Base-by-base conservation (phyloP, 202 grass and related monocot species). In the Carex arenaria region DNA sequence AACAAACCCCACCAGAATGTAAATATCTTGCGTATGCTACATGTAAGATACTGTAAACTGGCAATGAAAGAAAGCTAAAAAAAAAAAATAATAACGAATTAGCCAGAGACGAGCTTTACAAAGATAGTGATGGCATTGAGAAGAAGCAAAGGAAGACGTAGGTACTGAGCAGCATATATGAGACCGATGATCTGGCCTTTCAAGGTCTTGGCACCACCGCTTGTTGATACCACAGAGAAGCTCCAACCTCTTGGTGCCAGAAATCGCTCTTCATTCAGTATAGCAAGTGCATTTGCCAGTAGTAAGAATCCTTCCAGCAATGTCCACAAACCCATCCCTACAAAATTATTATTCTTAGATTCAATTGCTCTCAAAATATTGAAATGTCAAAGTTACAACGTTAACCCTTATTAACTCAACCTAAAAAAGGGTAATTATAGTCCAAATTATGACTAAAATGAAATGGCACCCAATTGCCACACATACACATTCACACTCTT, bases 251-350 rank as follows among this genome's bases (percentile, higher is more conserved):
- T 90, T 4, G 93, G 88, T 70, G 88, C 93, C 62, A 99, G 89
- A 89, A 99, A 94, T 7, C 89, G 86, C 14, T 99, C 96, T 84
- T 95, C 93, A 34, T 99, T 99, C 86, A 99, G 81, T 88, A 95
- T 99, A 1, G 93, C 91, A 84, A 99, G 85, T 7, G 91, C 88
- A 92, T 99, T 99, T 52, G 89, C 93, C 60, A 99, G 82, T 52
- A 99, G 91, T 72, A 94, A 74, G 79, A 95, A 80, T 32, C 93
- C 96, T 74, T 94, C 93, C 0, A 99, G 91, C 81, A 95, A 87
- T 32, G 84, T 86, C 93, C 96, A 94, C 56, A 99, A 84, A 32
- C 88, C 88, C 93, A 98, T 98, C 63, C 82, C 93, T 98, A 80
- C 54, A 90, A 12, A 88, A 79, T 9, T 47, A 43, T 9, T 47